Evolutionary conservation across 208 protist species (phyloP).

Genomic region (Leishmania arabica): DNA sequence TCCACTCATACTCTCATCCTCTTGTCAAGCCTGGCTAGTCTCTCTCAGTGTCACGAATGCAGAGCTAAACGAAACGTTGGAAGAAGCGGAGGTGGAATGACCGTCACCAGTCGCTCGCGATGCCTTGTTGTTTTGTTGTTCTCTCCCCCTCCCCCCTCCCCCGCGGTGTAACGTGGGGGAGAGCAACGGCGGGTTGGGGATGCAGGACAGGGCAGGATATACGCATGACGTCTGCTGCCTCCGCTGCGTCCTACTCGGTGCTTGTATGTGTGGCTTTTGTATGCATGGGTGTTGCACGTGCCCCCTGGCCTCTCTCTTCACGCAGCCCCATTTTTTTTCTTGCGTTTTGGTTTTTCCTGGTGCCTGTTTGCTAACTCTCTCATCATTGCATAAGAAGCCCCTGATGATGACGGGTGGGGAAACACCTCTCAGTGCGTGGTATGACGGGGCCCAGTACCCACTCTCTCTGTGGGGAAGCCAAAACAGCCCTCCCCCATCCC

Average conservation of each 20-base stretch:
- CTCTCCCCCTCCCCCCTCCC: not conserved
- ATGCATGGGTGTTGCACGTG: not conserved
- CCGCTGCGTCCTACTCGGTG: not conserved
- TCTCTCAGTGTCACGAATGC: slow-evolving; percentile 10
- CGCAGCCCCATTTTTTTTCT: not conserved
- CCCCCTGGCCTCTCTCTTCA: not conserved
- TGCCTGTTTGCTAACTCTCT: not conserved
- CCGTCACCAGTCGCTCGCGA: not conserved
- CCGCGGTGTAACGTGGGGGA: not conserved
- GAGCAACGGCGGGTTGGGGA: not conserved
- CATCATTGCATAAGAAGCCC: not conserved
- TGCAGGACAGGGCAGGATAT: not conserved
- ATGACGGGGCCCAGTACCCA: not conserved
- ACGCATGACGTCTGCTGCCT: not conserved
- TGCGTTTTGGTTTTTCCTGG: not conserved
- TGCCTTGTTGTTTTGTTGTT: not conserved
- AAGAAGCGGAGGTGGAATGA: not conserved
- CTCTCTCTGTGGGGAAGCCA: not conserved
- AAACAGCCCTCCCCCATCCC: not conserved
- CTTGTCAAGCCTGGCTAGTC: not conserved
- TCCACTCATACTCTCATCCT: not conserved
- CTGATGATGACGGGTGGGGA: not conserved
- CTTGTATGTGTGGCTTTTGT: not conserved
- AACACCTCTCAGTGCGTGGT: not conserved
- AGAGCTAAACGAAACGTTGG: not conserved